Base-by-base conservation (phyloP, 768 basidiomycete species). In the Sarcomyxa edulis region DNA sequence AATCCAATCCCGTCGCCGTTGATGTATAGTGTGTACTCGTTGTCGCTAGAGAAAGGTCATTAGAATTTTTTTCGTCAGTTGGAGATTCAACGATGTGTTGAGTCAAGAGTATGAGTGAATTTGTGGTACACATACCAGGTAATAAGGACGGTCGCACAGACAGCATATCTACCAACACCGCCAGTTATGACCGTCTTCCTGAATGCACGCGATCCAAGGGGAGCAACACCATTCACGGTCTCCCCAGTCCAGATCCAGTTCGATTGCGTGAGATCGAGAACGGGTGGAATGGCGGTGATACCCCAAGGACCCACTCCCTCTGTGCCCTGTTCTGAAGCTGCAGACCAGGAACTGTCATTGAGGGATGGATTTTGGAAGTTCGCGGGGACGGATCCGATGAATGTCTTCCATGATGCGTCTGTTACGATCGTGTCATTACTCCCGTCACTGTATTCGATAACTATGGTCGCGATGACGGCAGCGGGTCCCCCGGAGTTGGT, bases 401-500 rank as follows among this genome's bases (percentile, higher is more conserved):
- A 27, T 10, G 50, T 48, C 24, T 51, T 52, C 55, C 57, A 61
- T 1, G 45, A 38, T 9, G 46, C 43, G 22, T 61, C 57, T 0
- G 53, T 51, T 2, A 47, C 31, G 1, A 61, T 19, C 3, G 43
- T 36, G 10, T 34, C 22, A 10, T 35, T 46, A 4, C 44, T 44
- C 4, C 54, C 55, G 39, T 58, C 59, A 0, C 50, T 30, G 28
- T 49, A 59, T 8, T 45, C 34, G 22, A 59, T 39, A 12, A 45
- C 40, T 4, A 55, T 52, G 7, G 48, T 37, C 3, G 43, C 37
- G 12, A 61, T 40, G 5, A 61, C 34, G 18, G 54, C 59, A 3
- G 59, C 61, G 7, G 59, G 52, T 3, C 47, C 39, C 10, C 37
- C 35, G 21, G 54, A 55, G 34, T 61, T 61, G 12, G 53, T 59